Base-by-base conservation (phyloP, 768 basidiomycete genomes). In the Leccinum longicurvipes region DNA sequence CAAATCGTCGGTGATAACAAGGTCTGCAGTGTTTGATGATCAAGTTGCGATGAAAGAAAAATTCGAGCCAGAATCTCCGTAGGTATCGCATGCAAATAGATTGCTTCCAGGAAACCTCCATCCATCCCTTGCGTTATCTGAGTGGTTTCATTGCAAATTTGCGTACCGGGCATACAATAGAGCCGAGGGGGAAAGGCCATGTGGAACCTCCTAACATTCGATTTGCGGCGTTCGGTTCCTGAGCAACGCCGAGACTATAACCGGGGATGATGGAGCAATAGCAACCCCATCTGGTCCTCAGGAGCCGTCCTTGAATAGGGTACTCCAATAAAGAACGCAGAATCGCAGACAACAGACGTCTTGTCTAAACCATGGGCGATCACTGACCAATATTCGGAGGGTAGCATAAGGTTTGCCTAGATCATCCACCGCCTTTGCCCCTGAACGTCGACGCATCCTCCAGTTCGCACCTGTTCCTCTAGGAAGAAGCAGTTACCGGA, bases 401-500 rank as follows among this genome's bases (percentile, higher is more conserved):
- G 17, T 11, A 11, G 9, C 29, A 29, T 11, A 14, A 28, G n/a
- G 29, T 56, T 25, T n/a, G 19, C 54, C 52, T 50, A 41, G 34
- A 63, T 64, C 63, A 63, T 60, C 60, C 58, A 44, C 56, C 19
- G 53, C 41, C 21, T 31, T 47, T 10, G n/a, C n/a, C n/a, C 7
- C n/a, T 10, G 42, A n/a, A 32, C 28, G 28, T 10, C 29, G 44
- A 23, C 27, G 25, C 46, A 25, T 27, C 25, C 44, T 53, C 23
- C 27, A 25, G 44, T 32, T 25, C 23, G 24, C 12, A 48, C 47
- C 23, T 77, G 89, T 65, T 92, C 90, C 70, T 93, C 91, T 15
- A 93, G 82, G 88, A 93, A 93, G 83, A 93, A 93, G 74, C 92
- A 93, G 72, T 91, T 93, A 24, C 91, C 91, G 87, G 74, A 50